Conservation (phyloP, 345 rosid species). For the Euphorbia peplus region DNA sequence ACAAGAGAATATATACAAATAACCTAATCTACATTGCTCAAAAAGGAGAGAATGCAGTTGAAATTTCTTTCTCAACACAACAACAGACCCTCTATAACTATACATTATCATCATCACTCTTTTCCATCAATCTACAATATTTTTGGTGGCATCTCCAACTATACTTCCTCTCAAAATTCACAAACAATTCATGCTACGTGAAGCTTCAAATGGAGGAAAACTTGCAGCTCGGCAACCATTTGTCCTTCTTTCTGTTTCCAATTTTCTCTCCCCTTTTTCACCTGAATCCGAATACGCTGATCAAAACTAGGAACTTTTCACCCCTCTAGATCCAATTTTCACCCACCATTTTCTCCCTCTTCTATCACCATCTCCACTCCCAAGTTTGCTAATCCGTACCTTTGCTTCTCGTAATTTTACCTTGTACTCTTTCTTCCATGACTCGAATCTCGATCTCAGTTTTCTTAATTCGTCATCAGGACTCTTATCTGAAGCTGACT, state of each 20-base stretch:
- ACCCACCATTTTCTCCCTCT: slow-evolving; percentile 88
- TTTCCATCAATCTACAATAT: slow-evolving; percentile 24
- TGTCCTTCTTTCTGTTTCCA: neutral
- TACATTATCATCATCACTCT: slow-evolving; percentile 28
- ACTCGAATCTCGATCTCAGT: slow-evolving; percentile 60
- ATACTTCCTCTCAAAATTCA: neutral
- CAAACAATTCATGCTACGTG: neutral
- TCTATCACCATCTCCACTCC: slow-evolving; percentile 45
- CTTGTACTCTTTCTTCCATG: slow-evolving; percentile 91
- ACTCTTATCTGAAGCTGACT: slow-evolving; percentile 32
- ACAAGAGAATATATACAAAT: slow-evolving; percentile 30
- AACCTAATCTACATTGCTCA: slow-evolving; percentile 12
- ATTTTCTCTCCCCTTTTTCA: neutral
- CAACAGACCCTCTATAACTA: slow-evolving; percentile 19
- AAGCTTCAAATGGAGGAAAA: slow-evolving; percentile 11
- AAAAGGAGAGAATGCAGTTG: slow-evolving; percentile 3
- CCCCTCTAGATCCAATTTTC: slow-evolving; percentile 35
- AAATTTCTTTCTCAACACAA: slow-evolving; percentile 4
- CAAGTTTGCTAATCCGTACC: slow-evolving; percentile 56
- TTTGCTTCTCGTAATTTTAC: slow-evolving; percentile 63
- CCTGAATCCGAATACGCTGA: neutral
- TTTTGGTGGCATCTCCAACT: too few relatives aligned
- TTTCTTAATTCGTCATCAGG: slow-evolving; percentile 63
- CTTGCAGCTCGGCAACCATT: slow-evolving; percentile 4
- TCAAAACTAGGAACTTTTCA: slow-evolving; percentile 5